Conservation (phyloP, 176 grass and related monocot species). For the Paspalum vaginatum region DNA sequence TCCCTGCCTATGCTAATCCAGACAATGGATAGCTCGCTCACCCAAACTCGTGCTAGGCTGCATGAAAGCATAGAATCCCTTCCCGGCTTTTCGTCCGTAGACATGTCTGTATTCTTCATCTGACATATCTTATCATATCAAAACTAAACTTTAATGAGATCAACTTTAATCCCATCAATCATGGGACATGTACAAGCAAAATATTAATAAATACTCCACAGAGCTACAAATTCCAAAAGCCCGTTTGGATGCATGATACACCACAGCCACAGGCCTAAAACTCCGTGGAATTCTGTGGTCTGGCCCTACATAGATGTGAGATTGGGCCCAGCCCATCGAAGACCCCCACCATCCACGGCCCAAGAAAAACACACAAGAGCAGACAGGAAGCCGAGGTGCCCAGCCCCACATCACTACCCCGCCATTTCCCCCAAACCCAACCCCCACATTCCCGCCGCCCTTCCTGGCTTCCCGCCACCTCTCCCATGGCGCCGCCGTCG, state of each 20-base stretch:
- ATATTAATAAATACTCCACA: not conserved
- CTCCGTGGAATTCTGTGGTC: not conserved
- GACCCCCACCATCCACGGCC: not conserved
- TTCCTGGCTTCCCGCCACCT: not conserved
- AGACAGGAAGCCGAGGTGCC: not conserved
- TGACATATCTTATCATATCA: not conserved
- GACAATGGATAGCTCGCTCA: too few species aligned
- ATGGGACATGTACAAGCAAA: not conserved
- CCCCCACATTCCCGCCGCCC: constrained; percentile 34
- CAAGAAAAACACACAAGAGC: not conserved
- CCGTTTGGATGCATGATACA: not conserved
- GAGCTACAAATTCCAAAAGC: not conserved
- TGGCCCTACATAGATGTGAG: too few species aligned
- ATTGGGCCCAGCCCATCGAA: not conserved
- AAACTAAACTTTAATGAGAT: not conserved
- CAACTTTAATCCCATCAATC: not conserved
- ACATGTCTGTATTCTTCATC: not conserved
- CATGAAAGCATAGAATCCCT: too few species aligned
- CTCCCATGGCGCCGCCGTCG: constrained; percentile 54
- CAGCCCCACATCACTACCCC: constrained; percentile 3
- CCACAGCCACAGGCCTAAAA: not conserved
- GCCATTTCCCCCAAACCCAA: constrained; percentile 37
- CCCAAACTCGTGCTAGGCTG: too few species aligned
- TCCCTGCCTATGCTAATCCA: too few species aligned
- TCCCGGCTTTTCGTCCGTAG: too few species aligned